Evolutionary conservation across 2,329 filamentous ascomycete species (phyloP), one percentile per base, ranked within the genome.

Genomic region (Aaosphaeria pasadenensis): DNA sequence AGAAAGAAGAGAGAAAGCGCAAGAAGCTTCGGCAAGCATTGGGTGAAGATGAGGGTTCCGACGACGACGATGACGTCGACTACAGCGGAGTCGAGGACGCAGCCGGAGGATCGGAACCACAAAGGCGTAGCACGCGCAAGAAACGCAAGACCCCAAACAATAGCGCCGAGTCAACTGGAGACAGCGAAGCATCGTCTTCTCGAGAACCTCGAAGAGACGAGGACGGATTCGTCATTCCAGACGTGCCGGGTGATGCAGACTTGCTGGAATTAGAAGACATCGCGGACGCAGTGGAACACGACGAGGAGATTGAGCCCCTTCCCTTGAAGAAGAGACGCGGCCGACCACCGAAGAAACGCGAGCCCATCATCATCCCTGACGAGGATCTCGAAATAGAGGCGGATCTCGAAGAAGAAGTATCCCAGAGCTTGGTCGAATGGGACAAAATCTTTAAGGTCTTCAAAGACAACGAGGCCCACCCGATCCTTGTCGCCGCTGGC

Each of bases 341-440:
- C 9, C 64, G 66, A n/a, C 59, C 55, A 6, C 58, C 61, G 11
- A 68, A 69, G 44, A 66, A 67, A 44, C 53, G 54, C 13, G 53
- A 57, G n/a, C 56, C 64, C 46, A 47, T 68, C 40, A 54, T 69
- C 5, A 64, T 77, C 17, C 66, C 71, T 1, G 60, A 70, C 28
- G 74, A 75, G 51, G 76, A 79, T 45, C 67, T 78, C 7, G 66
- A 71, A 31, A 69, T 70, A n/a, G 76, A 78, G 55, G 60, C 66
- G 11, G 73, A 76, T 31, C 65, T 79, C 4, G 73, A 77, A 51
- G 52, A 65, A 6, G 73, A 78, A 47, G 74, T 78, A 36, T 61
- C 71, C 6, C 54, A 65, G 4, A 63, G 63, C 11, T 59, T 71
- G 24, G 52, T 57, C 30, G 58, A 67, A 28, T 67, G 59, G 59